Evolutionary conservation across 306 rosid species (phyloP), one percentile per base, ranked within the genome.

Genomic region (Citrullus mucosospermus): DNA sequence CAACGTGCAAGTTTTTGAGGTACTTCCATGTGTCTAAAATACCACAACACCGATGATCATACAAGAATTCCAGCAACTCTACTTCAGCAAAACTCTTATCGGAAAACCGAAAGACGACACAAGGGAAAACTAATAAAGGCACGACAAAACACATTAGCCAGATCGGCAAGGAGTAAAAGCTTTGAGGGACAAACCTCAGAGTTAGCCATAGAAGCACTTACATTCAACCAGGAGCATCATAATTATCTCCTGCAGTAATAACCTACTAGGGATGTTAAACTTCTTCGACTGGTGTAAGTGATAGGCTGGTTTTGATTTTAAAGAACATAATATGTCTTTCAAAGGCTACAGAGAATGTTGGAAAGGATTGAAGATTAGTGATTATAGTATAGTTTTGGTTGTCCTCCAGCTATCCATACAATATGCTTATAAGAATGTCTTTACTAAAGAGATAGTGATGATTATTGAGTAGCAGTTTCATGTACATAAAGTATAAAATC

Each of bases 401-500:
- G 39, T 36, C 9, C 46, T 43, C 10, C 9, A 43, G 73, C 7
- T 63, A 63, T 63, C 46, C 6, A 69, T 72, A 25, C 77, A 72
- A 48, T 50, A 25, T 71, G 43, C 41, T 14, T 28, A 14, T 28
- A 71, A 71, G 54, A 46, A 48, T 14, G 76, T 48, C 32, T 50
- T 22, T 72, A 72, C 44, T 30, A 30, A 28, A 30, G 61, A 73
- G 46, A 30, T 41, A 30, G 30, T 16, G 46, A 73, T 73, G 60
- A 50, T 30, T 51, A 50, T 73, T 32, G 20, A 73, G 25, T 73
- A 50, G 15, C 61, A 73, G 76, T 51, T 15, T 73, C 20, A 73
- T 73, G 77, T 73, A 73, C 77, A 51, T 32, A 73, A 72, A 59
- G 77, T 30, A 48, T 48, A 30, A 73, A 51, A 30, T 51, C 77